These are phyloP conservation scores for Aspergillus cejpii DNA, from an alignment of 2,329 filamentous ascomycete species.

Conservation along the genomic window DNA sequence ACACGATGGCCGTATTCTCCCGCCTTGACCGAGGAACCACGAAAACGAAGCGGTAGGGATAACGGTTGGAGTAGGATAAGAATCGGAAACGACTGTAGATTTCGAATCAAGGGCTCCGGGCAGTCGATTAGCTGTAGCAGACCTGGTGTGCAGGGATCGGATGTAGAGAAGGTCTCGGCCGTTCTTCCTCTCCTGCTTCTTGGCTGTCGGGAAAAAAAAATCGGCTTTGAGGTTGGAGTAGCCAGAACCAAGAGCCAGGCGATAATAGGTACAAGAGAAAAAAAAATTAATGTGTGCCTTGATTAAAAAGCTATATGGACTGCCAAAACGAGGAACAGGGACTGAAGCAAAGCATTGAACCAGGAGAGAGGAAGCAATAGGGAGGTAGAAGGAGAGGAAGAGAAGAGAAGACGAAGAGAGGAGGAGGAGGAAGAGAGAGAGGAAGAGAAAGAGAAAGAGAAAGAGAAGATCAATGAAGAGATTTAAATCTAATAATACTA, in stretches of 20 bases:
- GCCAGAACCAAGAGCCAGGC: too few species aligned
- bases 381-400: constrained; percentile 3
- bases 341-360: not conserved
- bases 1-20: constrained; percentile 20
- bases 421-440: constrained; percentile 1
- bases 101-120: constrained; percentile 1
- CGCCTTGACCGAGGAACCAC: constrained; percentile 5
- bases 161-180: constrained; percentile 6
- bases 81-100: constrained; percentile 9
- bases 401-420: constrained; percentile 2
- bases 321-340: not conserved
- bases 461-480: constrained; percentile 18
- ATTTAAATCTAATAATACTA: constrained; percentile 6
- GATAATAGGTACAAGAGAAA: constrained; percentile 10
- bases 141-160: constrained; percentile 9
- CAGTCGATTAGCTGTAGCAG: not conserved
- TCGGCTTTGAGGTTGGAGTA: too few species aligned
- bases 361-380: not conserved
- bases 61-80: not conserved
- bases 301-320: constrained; percentile 1
- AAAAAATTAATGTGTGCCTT: constrained; percentile 2
- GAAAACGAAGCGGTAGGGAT: constrained; percentile 1
- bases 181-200: not conserved
- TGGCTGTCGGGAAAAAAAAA: constrained; percentile 12
- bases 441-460: constrained; percentile 5